A percentile compares a stretch with the other conserved stretches of the same genome.
These are phyloP conservation scores for Exophiala bonariae DNA, from an alignment of 2,329 filamentous ascomycete species.

Conservation along the genomic window DNA sequence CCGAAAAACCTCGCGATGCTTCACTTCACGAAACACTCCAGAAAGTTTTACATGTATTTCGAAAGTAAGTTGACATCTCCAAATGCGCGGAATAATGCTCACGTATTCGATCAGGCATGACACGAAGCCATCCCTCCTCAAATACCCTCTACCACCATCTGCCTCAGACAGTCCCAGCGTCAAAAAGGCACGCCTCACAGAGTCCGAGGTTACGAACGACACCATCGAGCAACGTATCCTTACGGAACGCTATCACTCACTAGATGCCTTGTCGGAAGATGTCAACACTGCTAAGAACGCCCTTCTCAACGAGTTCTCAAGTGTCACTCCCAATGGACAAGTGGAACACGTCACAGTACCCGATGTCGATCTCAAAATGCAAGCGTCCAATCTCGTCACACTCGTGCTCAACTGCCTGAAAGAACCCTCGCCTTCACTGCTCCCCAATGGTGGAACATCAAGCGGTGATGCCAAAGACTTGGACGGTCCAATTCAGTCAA, in stretches of 20 bases:
- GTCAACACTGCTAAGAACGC: constrained; percentile 28
- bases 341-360: neutral
- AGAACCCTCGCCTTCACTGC: constrained; percentile 2
- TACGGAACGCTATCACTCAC: constrained; percentile 38
- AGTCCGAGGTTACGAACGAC: constrained; percentile 33
- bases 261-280: constrained; percentile 44
- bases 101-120: constrained; percentile 39
- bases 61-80: constrained; percentile 12
- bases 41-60: constrained; percentile 14
- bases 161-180: constrained; percentile 40
- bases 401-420: constrained; percentile 6
- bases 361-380: constrained; percentile 8
- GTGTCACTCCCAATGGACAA: constrained; percentile 12
- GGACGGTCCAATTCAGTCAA: constrained; percentile 3
- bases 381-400: constrained; percentile 15
- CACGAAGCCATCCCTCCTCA: constrained; percentile 44
- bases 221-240: constrained; percentile 41
- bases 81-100: constrained; percentile 9
- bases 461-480: constrained; percentile 11
- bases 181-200: constrained; percentile 44
- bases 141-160: constrained; percentile 36
- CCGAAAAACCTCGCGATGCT: constrained; percentile 9
- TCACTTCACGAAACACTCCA: constrained; percentile 15
- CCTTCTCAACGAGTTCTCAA: constrained; percentile 8
- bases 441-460: neutral